Evolutionary conservation across 2,329 filamentous ascomycete species (phyloP).

Genomic region (Pseudogymnoascus sp.): DNA sequence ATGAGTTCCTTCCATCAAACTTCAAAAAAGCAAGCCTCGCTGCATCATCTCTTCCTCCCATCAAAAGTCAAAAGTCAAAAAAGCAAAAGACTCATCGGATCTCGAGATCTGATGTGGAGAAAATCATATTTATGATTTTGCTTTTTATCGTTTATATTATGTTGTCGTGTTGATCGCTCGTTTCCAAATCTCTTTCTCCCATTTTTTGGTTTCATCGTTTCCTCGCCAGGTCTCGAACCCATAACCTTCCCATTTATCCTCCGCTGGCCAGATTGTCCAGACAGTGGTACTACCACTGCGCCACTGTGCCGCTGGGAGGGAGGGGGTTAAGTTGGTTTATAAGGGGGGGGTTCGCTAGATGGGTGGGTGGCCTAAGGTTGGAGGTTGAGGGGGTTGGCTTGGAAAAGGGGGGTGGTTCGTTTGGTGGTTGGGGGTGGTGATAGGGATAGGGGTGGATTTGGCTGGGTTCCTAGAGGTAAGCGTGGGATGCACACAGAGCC

Average conservation of each 20-base stretch:
- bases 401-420: neutral
- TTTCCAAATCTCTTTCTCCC: neutral
- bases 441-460: neutral
- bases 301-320: neutral
- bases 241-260: neutral
- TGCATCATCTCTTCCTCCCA: no score
- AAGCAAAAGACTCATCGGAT: neutral
- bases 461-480: neutral
- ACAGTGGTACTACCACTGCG: conserved; percentile 9
- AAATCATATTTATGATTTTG: neutral
- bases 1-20: neutral
- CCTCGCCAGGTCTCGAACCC: neutral
- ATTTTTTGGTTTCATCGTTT: neutral
- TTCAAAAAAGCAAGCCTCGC: conserved; percentile 1
- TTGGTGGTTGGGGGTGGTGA: neutral
- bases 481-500: neutral
- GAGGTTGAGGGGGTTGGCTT: no score
- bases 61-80: neutral
- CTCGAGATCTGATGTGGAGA: conserved; percentile 6
- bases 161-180: neutral
- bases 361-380: no score
- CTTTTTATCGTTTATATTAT: neutral
- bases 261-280: conserved; percentile 9
- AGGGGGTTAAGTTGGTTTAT: neutral
- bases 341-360: neutral